A percentile compares a stretch with the other conserved stretches of the same genome.
Conservation (phyloP, 768 basidiomycete genomes). For the Lentinula sp. region DNA sequence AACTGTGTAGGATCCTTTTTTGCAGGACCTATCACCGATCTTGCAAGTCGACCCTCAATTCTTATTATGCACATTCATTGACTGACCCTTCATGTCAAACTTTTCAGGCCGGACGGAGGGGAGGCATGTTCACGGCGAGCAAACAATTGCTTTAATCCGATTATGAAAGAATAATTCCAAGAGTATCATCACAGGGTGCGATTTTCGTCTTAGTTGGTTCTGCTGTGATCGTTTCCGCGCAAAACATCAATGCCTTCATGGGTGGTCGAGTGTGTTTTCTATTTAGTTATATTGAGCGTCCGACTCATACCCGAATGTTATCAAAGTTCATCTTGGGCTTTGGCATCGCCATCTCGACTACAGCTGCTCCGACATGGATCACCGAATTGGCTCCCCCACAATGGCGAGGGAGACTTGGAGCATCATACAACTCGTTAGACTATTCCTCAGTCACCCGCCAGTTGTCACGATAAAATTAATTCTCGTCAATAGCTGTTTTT, state of each 20-base stretch:
- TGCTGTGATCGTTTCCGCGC: constrained; percentile 17
- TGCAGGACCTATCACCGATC: constrained; percentile 17
- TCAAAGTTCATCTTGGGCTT: constrained; percentile 36
- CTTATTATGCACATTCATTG: not conserved
- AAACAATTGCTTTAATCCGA: constrained; percentile 14
- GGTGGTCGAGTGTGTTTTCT: constrained; percentile 15
- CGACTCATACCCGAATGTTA: not conserved
- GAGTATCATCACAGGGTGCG: constrained; percentile 16
- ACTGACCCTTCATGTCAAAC: not conserved
- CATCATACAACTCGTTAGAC: constrained; percentile 37
- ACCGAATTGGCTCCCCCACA: constrained; percentile 21
- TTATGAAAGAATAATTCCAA: constrained; percentile 9
- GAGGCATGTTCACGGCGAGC: constrained; percentile 25
- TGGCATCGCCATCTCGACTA: constrained; percentile 38
- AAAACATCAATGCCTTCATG: constrained; percentile 18
- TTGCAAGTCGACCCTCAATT: constrained; percentile 5
- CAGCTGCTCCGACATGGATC: constrained; percentile 46
- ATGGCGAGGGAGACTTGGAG: constrained; percentile 31
- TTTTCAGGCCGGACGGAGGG: constrained; percentile 14
- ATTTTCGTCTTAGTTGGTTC: constrained; percentile 21
- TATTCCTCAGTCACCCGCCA: too few relatives aligned
- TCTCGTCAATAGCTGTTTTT: constrained; percentile 23
- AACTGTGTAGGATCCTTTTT: constrained; percentile 19
- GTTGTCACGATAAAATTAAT: constrained; percentile 15
- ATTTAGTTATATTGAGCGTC: not conserved